A percentile compares a stretch with the other conserved stretches of the same genome.
Conservation (phyloP, 768 basidiomycete genomes). For the Kwoniella dejecticola region DNA sequence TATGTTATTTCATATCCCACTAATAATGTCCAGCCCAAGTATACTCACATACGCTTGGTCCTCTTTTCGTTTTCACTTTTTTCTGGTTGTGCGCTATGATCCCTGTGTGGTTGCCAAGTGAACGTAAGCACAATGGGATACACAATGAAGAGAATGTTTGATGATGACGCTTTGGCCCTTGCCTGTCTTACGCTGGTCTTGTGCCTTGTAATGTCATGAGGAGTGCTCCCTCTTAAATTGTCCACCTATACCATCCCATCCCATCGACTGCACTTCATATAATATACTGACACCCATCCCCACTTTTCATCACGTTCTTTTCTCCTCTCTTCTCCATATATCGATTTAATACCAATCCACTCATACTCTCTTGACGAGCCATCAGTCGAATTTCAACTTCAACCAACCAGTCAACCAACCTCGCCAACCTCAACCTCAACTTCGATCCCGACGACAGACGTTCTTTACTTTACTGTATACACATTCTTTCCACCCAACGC, state of each 20-base stretch:
- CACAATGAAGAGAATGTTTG: constrained; percentile 1
- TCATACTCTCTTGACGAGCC: constrained; percentile 12
- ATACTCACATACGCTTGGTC: not conserved
- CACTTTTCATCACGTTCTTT: constrained; percentile 1
- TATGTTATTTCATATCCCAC: not conserved
- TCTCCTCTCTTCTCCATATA: not conserved
- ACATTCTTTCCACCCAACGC: not conserved
- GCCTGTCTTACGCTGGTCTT: not conserved
- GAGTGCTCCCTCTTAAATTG: not conserved
- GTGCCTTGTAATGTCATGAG: not conserved
- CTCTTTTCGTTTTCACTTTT: not conserved
- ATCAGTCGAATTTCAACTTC: constrained; percentile 7
- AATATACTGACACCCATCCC: not conserved
- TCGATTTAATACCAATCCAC: not conserved
- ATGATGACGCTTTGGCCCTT: constrained; percentile 12
- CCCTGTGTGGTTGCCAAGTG: constrained; percentile 1
- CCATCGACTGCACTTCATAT: not conserved
- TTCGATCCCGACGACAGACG: not conserved
- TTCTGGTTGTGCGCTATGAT: not conserved
- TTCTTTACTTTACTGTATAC: constrained; percentile 2
- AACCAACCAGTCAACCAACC: constrained; percentile 17
- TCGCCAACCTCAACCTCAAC: constrained; percentile 7
- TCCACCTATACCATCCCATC: not conserved
- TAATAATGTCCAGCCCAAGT: not conserved
- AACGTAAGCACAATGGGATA: constrained; percentile 1